phyloP scores from a whole-genome alignment of 495 filamentous ascomycete genomes.

The Letharia lupina region DNA sequence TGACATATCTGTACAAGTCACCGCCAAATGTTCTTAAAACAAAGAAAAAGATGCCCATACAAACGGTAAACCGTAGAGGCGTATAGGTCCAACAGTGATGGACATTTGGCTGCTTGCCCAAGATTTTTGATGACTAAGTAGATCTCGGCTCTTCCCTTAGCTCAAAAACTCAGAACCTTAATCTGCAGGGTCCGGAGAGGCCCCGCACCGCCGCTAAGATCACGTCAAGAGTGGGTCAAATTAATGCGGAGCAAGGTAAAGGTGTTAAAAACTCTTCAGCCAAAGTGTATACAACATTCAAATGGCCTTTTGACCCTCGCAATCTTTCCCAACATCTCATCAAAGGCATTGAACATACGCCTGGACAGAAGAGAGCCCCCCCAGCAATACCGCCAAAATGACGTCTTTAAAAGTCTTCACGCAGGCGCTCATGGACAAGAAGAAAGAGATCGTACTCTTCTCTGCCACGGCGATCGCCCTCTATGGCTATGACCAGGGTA shows the following conservation, averaged over 20 bases:
- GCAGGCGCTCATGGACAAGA: conserved; percentile 27
- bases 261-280: not conserved
- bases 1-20: conserved; percentile 1
- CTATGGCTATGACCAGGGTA: conserved; percentile 49
- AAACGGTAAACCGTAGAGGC: not conserved
- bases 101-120: not conserved
- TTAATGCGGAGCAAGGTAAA: not conserved
- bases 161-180: not conserved
- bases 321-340: not conserved
- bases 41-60: not conserved
- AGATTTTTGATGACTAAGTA: not conserved
- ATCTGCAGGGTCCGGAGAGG: not conserved
- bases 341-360: not conserved
- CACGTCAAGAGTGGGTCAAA: not conserved
- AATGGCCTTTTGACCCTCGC: conserved; percentile 7
- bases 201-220: not conserved
- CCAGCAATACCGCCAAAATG: conserved; percentile 16
- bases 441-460: conserved; percentile 43
- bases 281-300: too few species aligned
- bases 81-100: not conserved
- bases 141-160: conserved; percentile 11
- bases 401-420: conserved; percentile 13
- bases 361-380: not conserved
- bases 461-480: conserved; percentile 50
- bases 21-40: not conserved